Conservation (phyloP, 202 grass and related monocot genomes). For the Setaria viridis region DNA sequence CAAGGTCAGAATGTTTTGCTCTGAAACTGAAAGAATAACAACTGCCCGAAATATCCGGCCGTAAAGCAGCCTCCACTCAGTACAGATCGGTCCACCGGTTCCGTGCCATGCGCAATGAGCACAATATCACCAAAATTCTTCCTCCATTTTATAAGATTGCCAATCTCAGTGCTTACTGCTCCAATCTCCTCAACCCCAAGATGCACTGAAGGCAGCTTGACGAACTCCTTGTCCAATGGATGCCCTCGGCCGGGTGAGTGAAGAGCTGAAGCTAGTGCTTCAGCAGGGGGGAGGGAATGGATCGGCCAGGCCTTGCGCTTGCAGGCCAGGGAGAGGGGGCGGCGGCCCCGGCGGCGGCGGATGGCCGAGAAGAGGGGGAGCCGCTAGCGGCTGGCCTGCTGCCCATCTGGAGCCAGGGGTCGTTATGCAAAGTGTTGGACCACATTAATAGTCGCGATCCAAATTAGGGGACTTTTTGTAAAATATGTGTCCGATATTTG, state of each 20-base stretch:
- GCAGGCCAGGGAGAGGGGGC: too few relatives aligned
- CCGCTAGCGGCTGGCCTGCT: too few relatives aligned
- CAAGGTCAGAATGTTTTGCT: slow-evolving; percentile 61
- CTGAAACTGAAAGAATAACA: slow-evolving; percentile 54
- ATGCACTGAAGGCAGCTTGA: slow-evolving; percentile 61
- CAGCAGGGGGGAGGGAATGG: too few relatives aligned
- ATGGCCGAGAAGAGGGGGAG: too few relatives aligned
- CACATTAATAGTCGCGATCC: too few relatives aligned
- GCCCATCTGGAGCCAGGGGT: too few relatives aligned
- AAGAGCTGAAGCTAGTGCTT: too few relatives aligned
- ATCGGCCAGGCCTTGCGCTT: too few relatives aligned
- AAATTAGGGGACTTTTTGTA: too few relatives aligned
- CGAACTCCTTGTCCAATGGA: slow-evolving; percentile 64
- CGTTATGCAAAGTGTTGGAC: too few relatives aligned
- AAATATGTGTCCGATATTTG: too few relatives aligned
- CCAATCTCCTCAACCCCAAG: slow-evolving; percentile 74
- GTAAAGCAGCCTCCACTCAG: slow-evolving; percentile 85
- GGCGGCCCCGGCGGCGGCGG: too few relatives aligned
- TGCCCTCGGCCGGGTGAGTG: slow-evolving; percentile 44
- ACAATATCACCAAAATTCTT: slow-evolving; percentile 77
- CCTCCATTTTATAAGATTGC: slow-evolving; percentile 80
- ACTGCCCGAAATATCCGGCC: slow-evolving; percentile 75
- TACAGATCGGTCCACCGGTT: slow-evolving; percentile 51
- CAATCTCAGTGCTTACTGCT: slow-evolving; percentile 66
- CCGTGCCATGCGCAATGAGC: slow-evolving; percentile 60